Percentiles rank a stretch among this genome's conserved stretches.
phyloP scores from a whole-genome alignment of 306 rosid genomes.

The Fragaria ananassa region DNA sequence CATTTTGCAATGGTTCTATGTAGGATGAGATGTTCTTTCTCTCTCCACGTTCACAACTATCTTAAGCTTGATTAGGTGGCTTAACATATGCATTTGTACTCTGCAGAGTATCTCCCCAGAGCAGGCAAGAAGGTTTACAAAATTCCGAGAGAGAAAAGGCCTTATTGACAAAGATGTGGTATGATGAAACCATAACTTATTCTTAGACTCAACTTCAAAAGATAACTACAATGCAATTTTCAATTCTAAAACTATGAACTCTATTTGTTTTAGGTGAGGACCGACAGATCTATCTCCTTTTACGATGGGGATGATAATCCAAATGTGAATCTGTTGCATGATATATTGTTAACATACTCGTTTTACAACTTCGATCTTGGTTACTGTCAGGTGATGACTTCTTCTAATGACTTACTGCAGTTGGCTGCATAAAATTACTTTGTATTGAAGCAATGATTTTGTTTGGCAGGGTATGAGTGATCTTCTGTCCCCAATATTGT shows the following conservation, averaged over 20 bases:
- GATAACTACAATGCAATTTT: slow-evolving; percentile 20
- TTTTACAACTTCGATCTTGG: slow-evolving; percentile 99
- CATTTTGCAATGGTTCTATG: background rate
- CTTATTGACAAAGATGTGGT: slow-evolving; percentile 99
- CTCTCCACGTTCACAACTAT: background rate
- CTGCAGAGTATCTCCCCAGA: slow-evolving; percentile 74
- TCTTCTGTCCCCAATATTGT: slow-evolving; percentile 90
- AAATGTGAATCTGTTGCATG: slow-evolving; percentile 69
- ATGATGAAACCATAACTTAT: slow-evolving; percentile 27
- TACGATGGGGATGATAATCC: slow-evolving; percentile 96
- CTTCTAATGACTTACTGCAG: slow-evolving; percentile 16
- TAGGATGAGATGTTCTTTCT: background rate
- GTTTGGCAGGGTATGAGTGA: slow-evolving; percentile 90
- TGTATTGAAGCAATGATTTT: background rate
- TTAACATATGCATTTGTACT: slow-evolving; percentile 8
- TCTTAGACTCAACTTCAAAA: slow-evolving; percentile 18
- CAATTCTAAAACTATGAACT: slow-evolving; percentile 23
- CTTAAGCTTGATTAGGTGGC: slow-evolving; percentile 17
- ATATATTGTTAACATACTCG: slow-evolving; percentile 86
- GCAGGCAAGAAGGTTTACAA: slow-evolving; percentile 92
- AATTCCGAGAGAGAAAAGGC: slow-evolving; percentile 94
- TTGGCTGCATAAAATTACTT: slow-evolving; percentile 6
- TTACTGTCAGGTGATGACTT: slow-evolving; percentile 83
- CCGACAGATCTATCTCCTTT: slow-evolving; percentile 72
- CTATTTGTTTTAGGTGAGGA: slow-evolving; percentile 69